A percentile compares a stretch with the other conserved stretches of the same genome.
Conservation (phyloP, 805 yeast species). For the Maudiozyma bulderi region DNA sequence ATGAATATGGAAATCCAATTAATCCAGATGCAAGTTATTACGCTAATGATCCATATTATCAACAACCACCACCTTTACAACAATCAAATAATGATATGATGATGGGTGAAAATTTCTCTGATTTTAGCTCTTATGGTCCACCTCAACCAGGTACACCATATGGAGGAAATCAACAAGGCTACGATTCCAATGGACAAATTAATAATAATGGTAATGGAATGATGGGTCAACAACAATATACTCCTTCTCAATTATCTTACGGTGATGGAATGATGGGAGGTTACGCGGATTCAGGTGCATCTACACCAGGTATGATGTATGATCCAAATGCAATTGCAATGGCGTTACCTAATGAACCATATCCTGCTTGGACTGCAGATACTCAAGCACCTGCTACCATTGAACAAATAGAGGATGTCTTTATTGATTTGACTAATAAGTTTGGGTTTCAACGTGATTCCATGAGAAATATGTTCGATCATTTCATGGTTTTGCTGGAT, state of each 20-base stretch:
- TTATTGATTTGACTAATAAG: conserved; percentile 71
- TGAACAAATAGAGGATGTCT: conserved; percentile 80
- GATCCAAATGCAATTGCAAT: conserved; percentile 55
- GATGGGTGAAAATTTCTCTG: conserved; percentile 51
- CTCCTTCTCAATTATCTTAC: conserved; percentile 81
- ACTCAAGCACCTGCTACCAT: conserved; percentile 78
- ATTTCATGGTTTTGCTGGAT: conserved; percentile 75
- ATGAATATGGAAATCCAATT: conserved; percentile 36
- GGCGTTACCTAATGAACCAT: conserved; percentile 82
- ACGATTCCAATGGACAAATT: not conserved
- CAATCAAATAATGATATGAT: conserved; percentile 36
- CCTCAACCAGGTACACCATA: conserved; percentile 36
- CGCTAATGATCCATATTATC: conserved; percentile 11
- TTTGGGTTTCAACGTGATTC: conserved; percentile 90
- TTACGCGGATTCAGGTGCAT: conserved; percentile 75
- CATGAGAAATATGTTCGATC: conserved; percentile 85
- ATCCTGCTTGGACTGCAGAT: conserved; percentile 99
- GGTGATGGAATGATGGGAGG: conserved; percentile 36
- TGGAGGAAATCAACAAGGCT: not conserved
- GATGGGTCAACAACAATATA: conserved; percentile 37
- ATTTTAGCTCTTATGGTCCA: conserved; percentile 53
- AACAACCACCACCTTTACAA: conserved; percentile 32
- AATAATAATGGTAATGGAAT: not conserved
- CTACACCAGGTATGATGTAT: conserved; percentile 73
- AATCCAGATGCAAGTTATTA: conserved; percentile 9